These are phyloP conservation scores for Emergomyces orientalis DNA, from an alignment of 2,329 filamentous ascomycete genomes.

Conservation along the genomic window DNA sequence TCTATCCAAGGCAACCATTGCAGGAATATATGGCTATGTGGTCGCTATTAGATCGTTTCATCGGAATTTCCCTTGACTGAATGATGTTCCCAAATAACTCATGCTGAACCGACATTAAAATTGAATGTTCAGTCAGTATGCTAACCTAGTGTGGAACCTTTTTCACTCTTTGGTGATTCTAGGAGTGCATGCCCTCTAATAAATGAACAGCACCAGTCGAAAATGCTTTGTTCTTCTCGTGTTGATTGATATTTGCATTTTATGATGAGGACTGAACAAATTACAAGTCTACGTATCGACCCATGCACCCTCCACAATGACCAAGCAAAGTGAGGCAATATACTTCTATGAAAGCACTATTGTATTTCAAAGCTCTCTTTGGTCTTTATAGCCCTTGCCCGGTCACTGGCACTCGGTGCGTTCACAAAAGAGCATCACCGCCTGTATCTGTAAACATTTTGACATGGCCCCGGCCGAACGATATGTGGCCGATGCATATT, in stretches of 20 bases:
- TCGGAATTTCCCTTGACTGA: neutral
- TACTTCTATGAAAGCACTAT: neutral
- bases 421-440: neutral
- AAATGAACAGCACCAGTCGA: neutral
- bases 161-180: neutral
- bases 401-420: neutral
- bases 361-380: neutral
- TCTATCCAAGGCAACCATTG: neutral
- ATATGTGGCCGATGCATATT: neutral
- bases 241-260: neutral
- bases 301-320: neutral
- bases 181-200: neutral
- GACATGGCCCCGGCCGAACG: neutral
- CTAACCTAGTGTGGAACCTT: neutral
- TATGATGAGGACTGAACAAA: neutral
- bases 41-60: neutral
- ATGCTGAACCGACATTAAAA: neutral
- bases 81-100: neutral
- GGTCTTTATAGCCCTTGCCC: neutral
- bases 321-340: neutral
- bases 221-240: neutral
- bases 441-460: too few species aligned
- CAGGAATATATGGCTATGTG: neutral
- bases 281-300: neutral
- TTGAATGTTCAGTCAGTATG: neutral